Evolutionary conservation across 495 filamentous ascomycete species (phyloP).

Genomic region (Lasiosphaeria ovina): DNA sequence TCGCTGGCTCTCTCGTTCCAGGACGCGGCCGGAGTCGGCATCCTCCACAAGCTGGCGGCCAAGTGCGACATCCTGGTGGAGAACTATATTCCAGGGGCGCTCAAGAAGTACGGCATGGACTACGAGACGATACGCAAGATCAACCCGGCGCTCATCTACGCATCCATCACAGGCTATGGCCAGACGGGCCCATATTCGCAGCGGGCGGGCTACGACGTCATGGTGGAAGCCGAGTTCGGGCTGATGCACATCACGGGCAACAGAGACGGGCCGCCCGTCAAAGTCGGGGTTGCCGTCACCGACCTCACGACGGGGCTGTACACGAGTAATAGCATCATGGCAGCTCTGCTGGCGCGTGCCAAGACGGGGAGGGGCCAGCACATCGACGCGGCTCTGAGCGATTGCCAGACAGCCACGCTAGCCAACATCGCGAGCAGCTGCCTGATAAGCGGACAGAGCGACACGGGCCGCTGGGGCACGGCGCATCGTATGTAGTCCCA

Average conservation of each 20-base stretch:
- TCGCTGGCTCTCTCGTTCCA: slow-evolving; percentile 90
- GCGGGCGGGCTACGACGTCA: slow-evolving; percentile 95
- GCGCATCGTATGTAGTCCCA: slow-evolving; percentile 73
- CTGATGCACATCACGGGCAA: slow-evolving; percentile 96
- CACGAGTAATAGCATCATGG: slow-evolving; percentile 96
- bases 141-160: slow-evolving; percentile 73
- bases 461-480: slow-evolving; percentile 89
- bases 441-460: slow-evolving; percentile 83
- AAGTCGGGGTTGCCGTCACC: slow-evolving; percentile 95
- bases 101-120: slow-evolving; percentile 91
- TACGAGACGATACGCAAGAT: slow-evolving; percentile 73
- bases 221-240: slow-evolving; percentile 98
- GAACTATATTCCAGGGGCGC: slow-evolving; percentile 87
- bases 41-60: slow-evolving; percentile 79
- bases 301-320: slow-evolving; percentile 96
- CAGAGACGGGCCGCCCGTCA: slow-evolving; percentile 86
- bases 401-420: slow-evolving; percentile 91
- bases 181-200: slow-evolving; percentile 90
- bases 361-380: slow-evolving; percentile 69
- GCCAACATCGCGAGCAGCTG: slow-evolving; percentile 91
- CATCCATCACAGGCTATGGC: slow-evolving; percentile 67
- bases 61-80: slow-evolving; percentile 92
- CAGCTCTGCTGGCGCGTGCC: slow-evolving; percentile 71
- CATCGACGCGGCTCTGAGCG: slow-evolving; percentile 86
- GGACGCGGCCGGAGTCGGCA: slow-evolving; percentile 74